A percentile compares a stretch with the other conserved stretches of the same genome.
phyloP scores from a whole-genome alignment of 495 filamentous ascomycete genomes.

The Trichoderma orchidacearum region DNA sequence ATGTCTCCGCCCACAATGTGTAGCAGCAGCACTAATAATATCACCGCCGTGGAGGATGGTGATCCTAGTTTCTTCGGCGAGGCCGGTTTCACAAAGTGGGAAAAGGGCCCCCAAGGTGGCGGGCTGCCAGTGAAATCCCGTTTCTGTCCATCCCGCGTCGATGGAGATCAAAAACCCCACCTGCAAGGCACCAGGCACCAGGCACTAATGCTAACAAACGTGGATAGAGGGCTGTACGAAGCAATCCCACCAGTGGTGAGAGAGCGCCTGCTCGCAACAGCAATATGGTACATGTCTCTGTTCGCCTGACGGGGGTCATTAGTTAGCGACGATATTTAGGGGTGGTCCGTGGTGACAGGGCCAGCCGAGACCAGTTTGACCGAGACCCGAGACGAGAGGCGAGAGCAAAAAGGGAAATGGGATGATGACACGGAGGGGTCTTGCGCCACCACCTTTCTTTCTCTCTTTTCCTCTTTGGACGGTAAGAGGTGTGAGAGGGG shows the following conservation, averaged over 20 bases:
- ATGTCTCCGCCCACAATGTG: too few species aligned
- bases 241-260: too few species aligned
- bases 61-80: neutral
- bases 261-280: too few species aligned
- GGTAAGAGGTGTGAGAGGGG: too few species aligned
- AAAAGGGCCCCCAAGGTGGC: neutral
- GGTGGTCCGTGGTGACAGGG: neutral
- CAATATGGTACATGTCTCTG: too few species aligned
- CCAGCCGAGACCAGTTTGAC: neutral
- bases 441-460: neutral
- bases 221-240: too few species aligned
- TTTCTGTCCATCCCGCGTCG: neutral
- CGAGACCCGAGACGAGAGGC: neutral
- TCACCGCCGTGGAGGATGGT: neutral
- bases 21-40: neutral
- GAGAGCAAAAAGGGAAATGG: neutral
- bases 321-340: neutral
- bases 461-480: too few species aligned
- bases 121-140: neutral
- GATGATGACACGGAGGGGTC: neutral
- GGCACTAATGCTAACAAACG: neutral
- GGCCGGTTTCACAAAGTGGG: neutral
- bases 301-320: too few species aligned
- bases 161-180: neutral
- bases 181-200: neutral